Evolutionary conservation across 768 basidiomycete species (phyloP).

Genomic region (Pseudohyphozyma bogoriensis): DNA sequence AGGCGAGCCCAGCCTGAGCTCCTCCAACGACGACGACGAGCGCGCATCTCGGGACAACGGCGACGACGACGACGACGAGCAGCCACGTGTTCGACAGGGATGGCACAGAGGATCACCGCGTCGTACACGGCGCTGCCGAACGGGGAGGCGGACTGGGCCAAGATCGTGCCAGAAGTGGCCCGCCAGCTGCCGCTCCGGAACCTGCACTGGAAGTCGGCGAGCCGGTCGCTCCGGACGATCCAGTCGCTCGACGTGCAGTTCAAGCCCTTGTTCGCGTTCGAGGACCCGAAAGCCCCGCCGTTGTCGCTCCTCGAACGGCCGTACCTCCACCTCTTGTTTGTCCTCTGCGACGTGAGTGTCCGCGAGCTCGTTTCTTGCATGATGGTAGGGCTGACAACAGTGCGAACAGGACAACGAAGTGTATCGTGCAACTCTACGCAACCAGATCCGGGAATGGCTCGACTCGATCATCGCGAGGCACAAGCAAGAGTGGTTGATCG

Average conservation of each 20-base stretch:
- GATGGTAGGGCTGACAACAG: not conserved
- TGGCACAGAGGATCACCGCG: too few relatives aligned
- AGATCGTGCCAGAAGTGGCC: conserved; percentile 22
- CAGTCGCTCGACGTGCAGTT: conserved; percentile 75
- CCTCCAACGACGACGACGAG: too few relatives aligned
- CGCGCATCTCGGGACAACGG: too few relatives aligned
- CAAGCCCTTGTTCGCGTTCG: conserved; percentile 44
- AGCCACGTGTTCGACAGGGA: too few relatives aligned
- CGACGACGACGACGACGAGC: too few relatives aligned
- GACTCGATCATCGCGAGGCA: conserved; percentile 51
- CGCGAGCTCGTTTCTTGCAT: not conserved
- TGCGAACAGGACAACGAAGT: conserved; percentile 51
- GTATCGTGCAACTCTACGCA: conserved; percentile 66
- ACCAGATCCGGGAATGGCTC: conserved; percentile 91
- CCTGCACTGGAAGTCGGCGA: conserved; percentile 74
- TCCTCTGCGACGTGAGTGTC: conserved; percentile 72
- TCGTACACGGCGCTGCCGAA: too few relatives aligned
- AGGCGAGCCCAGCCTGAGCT: too few relatives aligned
- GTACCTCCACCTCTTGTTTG: conserved; percentile 72
- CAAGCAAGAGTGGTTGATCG: conserved; percentile 86
- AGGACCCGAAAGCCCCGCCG: conserved; percentile 51
- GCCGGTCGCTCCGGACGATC: conserved; percentile 59
- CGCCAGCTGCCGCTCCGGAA: conserved; percentile 61
- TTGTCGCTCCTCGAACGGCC: conserved; percentile 74
- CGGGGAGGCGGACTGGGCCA: conserved; percentile 19